A percentile compares a stretch with the other conserved stretches of the same genome.
Evolutionary conservation across 2,329 filamentous ascomycete genomes (phyloP).

Genomic region (Capronia epimyces): DNA sequence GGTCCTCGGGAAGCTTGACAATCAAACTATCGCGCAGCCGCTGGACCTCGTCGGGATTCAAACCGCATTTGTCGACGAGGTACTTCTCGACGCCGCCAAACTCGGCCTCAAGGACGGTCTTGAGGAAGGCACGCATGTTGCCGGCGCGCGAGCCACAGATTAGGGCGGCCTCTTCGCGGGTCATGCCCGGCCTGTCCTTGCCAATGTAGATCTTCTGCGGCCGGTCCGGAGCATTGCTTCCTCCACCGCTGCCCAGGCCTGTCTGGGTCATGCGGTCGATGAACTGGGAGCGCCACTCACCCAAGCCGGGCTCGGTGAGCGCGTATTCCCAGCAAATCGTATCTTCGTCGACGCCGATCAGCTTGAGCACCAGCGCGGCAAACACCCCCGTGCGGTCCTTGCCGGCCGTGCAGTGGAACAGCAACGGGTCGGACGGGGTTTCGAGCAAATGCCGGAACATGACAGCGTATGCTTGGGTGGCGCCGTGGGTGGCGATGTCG

Average conservation of each 20-base stretch:
- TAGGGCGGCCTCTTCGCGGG: slow-evolving; percentile 24
- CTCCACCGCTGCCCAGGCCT: slow-evolving; percentile 20
- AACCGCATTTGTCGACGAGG: slow-evolving; percentile 22
- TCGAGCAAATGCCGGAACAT: slow-evolving; percentile 57
- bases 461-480: slow-evolving; percentile 43
- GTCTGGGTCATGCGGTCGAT: slow-evolving; percentile 24
- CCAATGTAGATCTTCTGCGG: neutral
- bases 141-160: slow-evolving; percentile 26
- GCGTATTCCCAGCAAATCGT: slow-evolving; percentile 63
- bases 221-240: neutral
- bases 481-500: slow-evolving; percentile 60
- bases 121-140: slow-evolving; percentile 28
- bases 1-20: slow-evolving; percentile 15
- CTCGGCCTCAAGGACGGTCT: slow-evolving; percentile 24
- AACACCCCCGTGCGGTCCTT: slow-evolving; percentile 73
- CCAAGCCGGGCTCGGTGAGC: slow-evolving; percentile 59
- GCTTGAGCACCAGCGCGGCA: slow-evolving; percentile 58
- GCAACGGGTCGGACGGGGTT: slow-evolving; percentile 32
- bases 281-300: slow-evolving; percentile 26
- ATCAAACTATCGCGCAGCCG: slow-evolving; percentile 20
- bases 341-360: slow-evolving; percentile 57
- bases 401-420: slow-evolving; percentile 70
- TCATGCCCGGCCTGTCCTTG: slow-evolving; percentile 14
- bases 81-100: slow-evolving; percentile 27
- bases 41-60: slow-evolving; percentile 24